Base-by-base conservation (phyloP, 768 basidiomycete species). In the Amanita inopinata region DNA sequence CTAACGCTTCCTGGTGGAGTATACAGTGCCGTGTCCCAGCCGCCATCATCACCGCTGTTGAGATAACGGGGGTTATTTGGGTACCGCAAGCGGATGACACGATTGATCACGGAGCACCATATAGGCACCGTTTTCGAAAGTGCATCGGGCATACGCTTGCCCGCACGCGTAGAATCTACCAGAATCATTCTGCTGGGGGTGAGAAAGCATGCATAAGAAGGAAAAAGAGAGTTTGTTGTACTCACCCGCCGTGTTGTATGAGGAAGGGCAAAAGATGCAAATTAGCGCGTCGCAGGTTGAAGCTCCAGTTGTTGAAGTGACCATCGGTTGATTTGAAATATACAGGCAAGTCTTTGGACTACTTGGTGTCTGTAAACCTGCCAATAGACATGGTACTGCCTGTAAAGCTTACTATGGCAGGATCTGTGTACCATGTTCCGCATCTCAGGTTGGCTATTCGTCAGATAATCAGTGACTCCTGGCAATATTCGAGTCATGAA, bases 321-420 rank as follows among this genome's bases (percentile, higher is more conserved):
- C 90, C 91, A 52, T 93, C 89, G 0, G 87, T 92, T 0, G 89
- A 90, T 54, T 94, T 94, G 72, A 87, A 97, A 65, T 90, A 97
- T 11, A 79, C 88, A 9, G 71, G 67, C 3, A 62, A 49, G 30
- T 61, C 47, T 15, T 57, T 60, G 6, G 65, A 56, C 59, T 66
- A 42, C 40, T 15, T 27, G 43, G 24, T 4, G 30, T 20, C 27
- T n/a, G 12, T 33, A 25, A 38, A 47, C 32, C 20, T 40, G 34
- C 33, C 41, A 45, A 43, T 22, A 38, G 40, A 19, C 22, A n/a
- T 24, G 17, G 18, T 9, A 17, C 32, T 31, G 40, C 17, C 10
- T 5, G 28, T 38, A 25, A 52, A n/a, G 32, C 70, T 53, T 54
- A 79, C 80, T 43, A 80, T 71, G 5, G 52, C 46, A 14, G 90